Evolutionary conservation across 495 filamentous ascomycete species (phyloP).

Genomic region (Neurospora tetrasperma): DNA sequence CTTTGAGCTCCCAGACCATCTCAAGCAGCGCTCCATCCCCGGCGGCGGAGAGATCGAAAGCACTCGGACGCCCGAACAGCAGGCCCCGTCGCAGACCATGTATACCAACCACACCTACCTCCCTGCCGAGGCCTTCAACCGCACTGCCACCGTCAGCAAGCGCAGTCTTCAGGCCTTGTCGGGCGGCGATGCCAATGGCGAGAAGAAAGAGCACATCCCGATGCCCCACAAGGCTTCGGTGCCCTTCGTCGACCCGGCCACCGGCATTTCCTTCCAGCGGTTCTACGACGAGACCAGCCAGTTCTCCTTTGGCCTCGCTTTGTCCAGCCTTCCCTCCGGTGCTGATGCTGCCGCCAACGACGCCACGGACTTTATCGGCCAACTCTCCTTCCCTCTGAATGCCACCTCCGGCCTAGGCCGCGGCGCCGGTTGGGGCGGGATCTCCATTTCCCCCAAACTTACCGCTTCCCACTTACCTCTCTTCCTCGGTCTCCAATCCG

Average conservation of each 20-base stretch:
- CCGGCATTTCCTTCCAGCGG: constrained; percentile 19
- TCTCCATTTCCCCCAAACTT: constrained; percentile 3
- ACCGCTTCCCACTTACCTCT: constrained; percentile 15
- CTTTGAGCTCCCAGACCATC: neutral
- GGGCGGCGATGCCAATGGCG: neutral
- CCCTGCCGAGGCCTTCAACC: neutral
- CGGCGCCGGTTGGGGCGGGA: constrained; percentile 20
- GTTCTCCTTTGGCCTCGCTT: constrained; percentile 21
- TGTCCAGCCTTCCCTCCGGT: constrained; percentile 1
- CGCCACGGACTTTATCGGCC: constrained; percentile 16
- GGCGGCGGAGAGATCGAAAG: neutral
- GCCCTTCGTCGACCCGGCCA: constrained; percentile 17
- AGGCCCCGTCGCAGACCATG: neutral
- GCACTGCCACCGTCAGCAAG: neutral
- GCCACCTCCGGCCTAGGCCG: neutral
- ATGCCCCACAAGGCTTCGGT: neutral
- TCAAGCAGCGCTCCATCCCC: neutral
- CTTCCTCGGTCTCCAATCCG: constrained; percentile 14
- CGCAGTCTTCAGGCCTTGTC: neutral
- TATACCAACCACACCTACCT: neutral
- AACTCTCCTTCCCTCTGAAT: constrained; percentile 13
- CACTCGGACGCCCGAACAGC: neutral
- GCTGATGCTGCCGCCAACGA: neutral
- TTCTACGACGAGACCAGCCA: constrained; percentile 17
- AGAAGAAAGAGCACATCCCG: neutral